phyloP scores from a whole-genome alignment of 768 basidiomycete species.

The Crepidotus variabilis region DNA sequence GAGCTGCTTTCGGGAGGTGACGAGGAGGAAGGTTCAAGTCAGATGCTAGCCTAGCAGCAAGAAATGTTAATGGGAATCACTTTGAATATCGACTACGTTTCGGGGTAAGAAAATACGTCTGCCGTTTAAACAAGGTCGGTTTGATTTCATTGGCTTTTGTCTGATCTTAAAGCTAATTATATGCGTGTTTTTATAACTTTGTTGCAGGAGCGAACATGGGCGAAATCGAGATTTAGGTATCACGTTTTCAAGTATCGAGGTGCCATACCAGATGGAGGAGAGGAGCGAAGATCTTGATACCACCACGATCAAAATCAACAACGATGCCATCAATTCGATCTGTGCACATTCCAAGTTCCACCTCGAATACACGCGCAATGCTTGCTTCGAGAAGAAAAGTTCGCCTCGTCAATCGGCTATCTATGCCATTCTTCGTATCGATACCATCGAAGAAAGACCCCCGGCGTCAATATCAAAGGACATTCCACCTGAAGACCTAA shows the following conservation, averaged over 20 bases:
- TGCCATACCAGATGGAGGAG: slow-evolving; percentile 67
- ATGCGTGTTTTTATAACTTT: slow-evolving; percentile 52
- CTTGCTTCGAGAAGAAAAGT: slow-evolving; percentile 40
- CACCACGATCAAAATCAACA: slow-evolving; percentile 29
- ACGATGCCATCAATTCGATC: slow-evolving; percentile 76
- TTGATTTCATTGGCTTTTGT: slow-evolving; percentile 6
- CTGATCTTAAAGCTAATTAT: background rate
- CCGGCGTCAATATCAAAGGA: slow-evolving; percentile 44
- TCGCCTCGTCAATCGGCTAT: slow-evolving; percentile 50
- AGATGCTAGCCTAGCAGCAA: slow-evolving; percentile 38
- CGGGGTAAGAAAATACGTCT: slow-evolving; percentile 88
- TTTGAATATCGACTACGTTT: slow-evolving; percentile 78
- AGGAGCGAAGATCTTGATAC: slow-evolving; percentile 27
- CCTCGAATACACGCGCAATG: slow-evolving; percentile 35
- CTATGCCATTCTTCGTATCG: slow-evolving; percentile 46
- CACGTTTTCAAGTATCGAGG: slow-evolving; percentile 89
- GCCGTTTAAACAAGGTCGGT: slow-evolving; percentile 79
- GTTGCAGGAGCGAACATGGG: slow-evolving; percentile 96
- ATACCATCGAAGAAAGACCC: slow-evolving; percentile 73
- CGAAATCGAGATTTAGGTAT: slow-evolving; percentile 92
- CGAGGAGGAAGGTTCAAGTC: slow-evolving; percentile 31
- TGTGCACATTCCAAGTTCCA: slow-evolving; percentile 57
- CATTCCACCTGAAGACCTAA: slow-evolving; percentile 50
- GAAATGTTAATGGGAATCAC: slow-evolving; percentile 88
- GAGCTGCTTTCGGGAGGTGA: slow-evolving; percentile 81